Evolutionary conservation across 345 rosid species (phyloP).

Genomic region (Carallia pectinifolia): DNA sequence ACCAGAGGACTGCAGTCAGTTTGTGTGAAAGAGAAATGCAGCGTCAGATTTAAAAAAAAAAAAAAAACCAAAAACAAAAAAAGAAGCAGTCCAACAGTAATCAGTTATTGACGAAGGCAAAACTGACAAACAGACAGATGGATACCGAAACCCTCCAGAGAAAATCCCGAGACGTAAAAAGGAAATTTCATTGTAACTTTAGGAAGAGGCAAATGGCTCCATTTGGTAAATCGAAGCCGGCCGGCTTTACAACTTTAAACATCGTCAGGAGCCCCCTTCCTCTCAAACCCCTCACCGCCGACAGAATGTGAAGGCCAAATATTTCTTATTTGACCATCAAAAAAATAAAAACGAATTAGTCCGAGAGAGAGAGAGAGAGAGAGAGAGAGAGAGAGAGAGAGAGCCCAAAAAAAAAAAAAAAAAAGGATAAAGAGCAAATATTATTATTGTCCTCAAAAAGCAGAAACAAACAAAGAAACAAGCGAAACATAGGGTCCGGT

Average conservation of each 20-base stretch:
- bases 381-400: too few species aligned
- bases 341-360: too few species aligned
- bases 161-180: background rate
- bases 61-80: too few species aligned
- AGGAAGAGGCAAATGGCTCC: background rate
- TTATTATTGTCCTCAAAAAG: background rate
- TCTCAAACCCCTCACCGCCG: too few species aligned
- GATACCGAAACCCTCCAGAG: background rate
- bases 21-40: too few species aligned
- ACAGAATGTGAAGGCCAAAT: too few species aligned
- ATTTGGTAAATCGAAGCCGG: background rate
- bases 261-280: too few species aligned
- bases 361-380: background rate
- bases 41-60: too few species aligned
- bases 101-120: background rate
- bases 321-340: too few species aligned
- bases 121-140: background rate
- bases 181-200: background rate
- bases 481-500: conserved; percentile 9
- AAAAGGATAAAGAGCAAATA: conserved; percentile 1
- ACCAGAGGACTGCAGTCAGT: too few species aligned
- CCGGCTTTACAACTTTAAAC: background rate
- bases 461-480: conserved; percentile 6
- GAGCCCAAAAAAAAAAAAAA: background rate
- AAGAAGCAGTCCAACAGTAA: too few species aligned